Base-by-base conservation (phyloP, 1,284 basidiomycete species). In the Pseudozyma flocculosa region DNA sequence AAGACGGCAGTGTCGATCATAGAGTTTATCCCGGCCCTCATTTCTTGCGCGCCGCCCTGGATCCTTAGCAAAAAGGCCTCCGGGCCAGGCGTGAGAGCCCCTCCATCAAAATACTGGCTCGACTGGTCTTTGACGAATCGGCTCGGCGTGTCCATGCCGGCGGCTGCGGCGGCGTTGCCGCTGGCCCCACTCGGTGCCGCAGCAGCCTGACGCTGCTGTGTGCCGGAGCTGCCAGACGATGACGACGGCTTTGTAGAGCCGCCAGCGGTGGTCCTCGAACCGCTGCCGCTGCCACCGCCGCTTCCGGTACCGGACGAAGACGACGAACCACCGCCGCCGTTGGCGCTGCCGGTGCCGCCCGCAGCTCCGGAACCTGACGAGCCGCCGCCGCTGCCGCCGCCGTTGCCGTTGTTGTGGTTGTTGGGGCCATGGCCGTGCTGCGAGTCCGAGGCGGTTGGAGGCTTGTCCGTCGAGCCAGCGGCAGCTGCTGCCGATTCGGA, bases 31-130 rank as follows among this genome's bases (percentile, higher is more conserved):
- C 61, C 61, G 61, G 68, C 63, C 57, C 68, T 63, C 53, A 54
- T 56, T 52, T 70, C 68, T 55, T 70, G 63, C 49, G 50, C 56
- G 52, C 63, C 68, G 47, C 68, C 68, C 55, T 66, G 62, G 48
- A 70, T 56, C 53, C 68, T 61, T 40, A 70, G 56, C 46, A 70
- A 61, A 47, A 70, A 70, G 50, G 64, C 68, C 54, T 70, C 68
- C 51, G 68, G 68, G 50, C 68, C 68, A 51, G 60, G 60, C 56
- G 64, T 60, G 64, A 67, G 60, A 64, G 61, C 61, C 50, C 56
- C 61, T 64, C 61, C 61, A 64, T 64, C 61, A 64, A 64, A 64
- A 64, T 59, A 64, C 50, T 64, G 56, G 50, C 60, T 49, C 47
- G 53, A 60, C 49, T 60, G 50, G 45, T 59, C 53, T 45, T 64